These are phyloP conservation scores for Plasmodium sp. DNA, from an alignment of 169 alveolate genomes.

Conservation along the genomic window DNA sequence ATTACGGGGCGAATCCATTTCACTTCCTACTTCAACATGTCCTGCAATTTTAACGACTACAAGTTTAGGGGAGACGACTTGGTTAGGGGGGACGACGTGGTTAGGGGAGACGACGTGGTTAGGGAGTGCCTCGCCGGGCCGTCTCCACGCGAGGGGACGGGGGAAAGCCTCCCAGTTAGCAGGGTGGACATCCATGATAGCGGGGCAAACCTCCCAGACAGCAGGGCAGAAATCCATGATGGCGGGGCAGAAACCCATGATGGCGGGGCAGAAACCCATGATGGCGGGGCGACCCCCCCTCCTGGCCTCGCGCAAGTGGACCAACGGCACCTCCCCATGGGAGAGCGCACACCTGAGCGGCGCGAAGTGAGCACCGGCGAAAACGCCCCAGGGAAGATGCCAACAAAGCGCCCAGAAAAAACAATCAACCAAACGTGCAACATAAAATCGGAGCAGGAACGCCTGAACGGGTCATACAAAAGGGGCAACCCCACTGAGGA, in stretches of 20 bases:
- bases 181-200: too few species aligned
- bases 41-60: slow-evolving; percentile 37
- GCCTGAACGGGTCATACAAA: background rate
- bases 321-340: background rate
- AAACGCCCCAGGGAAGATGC: background rate
- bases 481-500: background rate
- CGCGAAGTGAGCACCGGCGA: background rate
- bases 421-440: background rate
- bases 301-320: background rate
- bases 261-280: too few species aligned
- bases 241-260: too few species aligned
- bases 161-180: too few species aligned
- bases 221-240: too few species aligned
- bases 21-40: slow-evolving; percentile 44
- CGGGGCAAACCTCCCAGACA: too few species aligned
- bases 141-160: background rate
- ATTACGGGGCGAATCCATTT: slow-evolving; percentile 54
- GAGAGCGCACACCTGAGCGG: background rate
- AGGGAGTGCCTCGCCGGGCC: background rate
- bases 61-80: background rate
- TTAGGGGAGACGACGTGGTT: background rate
- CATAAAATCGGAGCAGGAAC: background rate
- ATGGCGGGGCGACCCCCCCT: background rate
- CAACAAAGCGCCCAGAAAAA: background rate
- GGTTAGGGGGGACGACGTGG: background rate